Evolutionary conservation across 352 stramenopile species (phyloP), one percentile per base, ranked within the genome.

Genomic region (Saprolegnia parasitica): DNA sequence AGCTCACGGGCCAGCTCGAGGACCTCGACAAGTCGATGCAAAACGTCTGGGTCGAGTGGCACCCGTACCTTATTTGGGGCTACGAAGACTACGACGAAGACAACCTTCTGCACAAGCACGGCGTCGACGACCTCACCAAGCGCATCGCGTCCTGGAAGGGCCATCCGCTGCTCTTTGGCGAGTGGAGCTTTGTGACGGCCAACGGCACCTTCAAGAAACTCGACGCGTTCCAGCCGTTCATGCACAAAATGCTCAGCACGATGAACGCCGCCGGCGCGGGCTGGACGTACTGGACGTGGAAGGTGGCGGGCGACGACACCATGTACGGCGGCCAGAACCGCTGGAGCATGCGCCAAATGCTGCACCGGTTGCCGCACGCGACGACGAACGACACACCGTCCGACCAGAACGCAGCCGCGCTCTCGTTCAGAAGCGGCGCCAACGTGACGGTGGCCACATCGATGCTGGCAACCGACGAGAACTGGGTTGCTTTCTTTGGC

Each of bases 51-150:
- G 37, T 71, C 57, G 77, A 78, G 37, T 82, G 77, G 77, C 77
- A 82, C 63, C 74, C 77, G 57, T 82, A 80, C 56, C 75, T 77
- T 39, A 76, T 73, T 40, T 80, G 73, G 71, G 77, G 77, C n/a
- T 74, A 73, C 39, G 77, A 80, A 47, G 39, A 65, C 46, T 29
- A 46, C 11, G 52, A 47, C 24, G 54, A 67, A 29, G 32, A 67
- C 26, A 21, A 74, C 29, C 42, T 76, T 18, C 13, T 74, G 24
- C 11, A 60, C n/a, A 20, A 15, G 26, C 6, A 56, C 23, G 61
- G 16, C 16, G 55, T 58, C 10, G 21, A 37, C 6, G 24, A 9
- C 2, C 71, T 71, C 29, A 45, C 13, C 15, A 57, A 47, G 20
- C 60, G 70, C 45, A 71, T 80, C 10, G 29, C 49, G 11, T 24